Evolutionary conservation across 179 eudicot genomes (phyloP), one percentile per base, ranked within the genome.

Genomic region (Silene vulgaris): DNA sequence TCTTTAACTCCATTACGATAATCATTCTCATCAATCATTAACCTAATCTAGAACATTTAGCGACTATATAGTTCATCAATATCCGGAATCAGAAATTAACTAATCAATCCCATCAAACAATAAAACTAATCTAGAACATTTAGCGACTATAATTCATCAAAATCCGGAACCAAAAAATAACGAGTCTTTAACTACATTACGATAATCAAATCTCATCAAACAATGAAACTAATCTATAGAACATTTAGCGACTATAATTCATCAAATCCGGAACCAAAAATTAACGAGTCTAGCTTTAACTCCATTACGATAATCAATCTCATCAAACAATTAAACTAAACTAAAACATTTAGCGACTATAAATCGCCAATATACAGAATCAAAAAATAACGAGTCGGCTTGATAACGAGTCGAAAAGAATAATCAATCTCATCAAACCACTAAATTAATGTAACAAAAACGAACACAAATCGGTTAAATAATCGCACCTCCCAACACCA

Each of bases 401-500:
- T 6, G 0, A 32, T 32, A 11, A 48, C 14, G 13, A 48, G 54
- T 48, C 54, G 14, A 8, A 48, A 13, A 48, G 54, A 48, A 48
- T 13, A 48, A 48, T 48, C 54, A 13, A 48, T 9, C 12, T 48
- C 54, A 48, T 0, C 0, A 48, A 8, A 48, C 13, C 23, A 62
- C 13, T 20, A 20, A 63, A 21, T 0, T 9, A 29, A 23, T 64
- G 16, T 4, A 64, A 11, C 3, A 48, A 1, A 50, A 37, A 37
- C 0, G 9, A 48, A 70, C 19, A 45, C 2, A 21, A 48, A 70
- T 45, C 17, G 14, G 26, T 23, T 2, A 19, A 60, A 73, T 8
- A 12, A 19, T 16, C 9, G 9, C 40, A 74, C 76, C 76, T 74
- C 69, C 99, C 99, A 93, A 74, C 96, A 96, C 99, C 99, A 96